Evolutionary conservation across 768 basidiomycete species (phyloP).

Genomic region (Tulasnella sp.): DNA sequence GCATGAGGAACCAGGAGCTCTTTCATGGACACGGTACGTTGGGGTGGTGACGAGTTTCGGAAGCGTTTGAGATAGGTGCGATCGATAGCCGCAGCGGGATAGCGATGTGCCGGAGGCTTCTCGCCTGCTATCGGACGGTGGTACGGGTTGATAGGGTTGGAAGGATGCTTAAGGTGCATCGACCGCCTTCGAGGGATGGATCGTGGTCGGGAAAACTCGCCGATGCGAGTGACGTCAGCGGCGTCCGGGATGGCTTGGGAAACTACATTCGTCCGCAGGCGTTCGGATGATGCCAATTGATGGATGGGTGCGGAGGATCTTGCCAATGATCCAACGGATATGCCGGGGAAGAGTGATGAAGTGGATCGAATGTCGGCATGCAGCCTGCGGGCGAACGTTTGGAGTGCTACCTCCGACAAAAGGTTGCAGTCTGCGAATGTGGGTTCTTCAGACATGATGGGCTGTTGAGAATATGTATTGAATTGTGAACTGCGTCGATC

Average conservation of each 20-base stretch:
- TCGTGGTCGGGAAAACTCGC: background rate
- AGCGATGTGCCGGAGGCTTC: background rate
- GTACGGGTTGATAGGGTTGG: conserved; percentile 4
- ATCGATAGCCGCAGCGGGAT: background rate
- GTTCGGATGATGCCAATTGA: background rate
- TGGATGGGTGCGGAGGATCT: background rate
- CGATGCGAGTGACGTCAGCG: background rate
- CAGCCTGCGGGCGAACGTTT: background rate
- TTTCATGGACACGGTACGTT: background rate
- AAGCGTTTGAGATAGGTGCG: background rate
- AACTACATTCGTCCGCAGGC: background rate
- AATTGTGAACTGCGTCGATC: background rate
- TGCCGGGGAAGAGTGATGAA: background rate
- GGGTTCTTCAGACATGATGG: background rate
- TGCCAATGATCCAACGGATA: background rate
- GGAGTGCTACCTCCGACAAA: background rate
- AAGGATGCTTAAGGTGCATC: background rate
- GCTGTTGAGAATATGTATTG: background rate
- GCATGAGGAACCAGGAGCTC: conserved; percentile 8
- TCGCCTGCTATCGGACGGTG: background rate
- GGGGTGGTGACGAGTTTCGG: background rate
- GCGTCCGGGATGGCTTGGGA: background rate
- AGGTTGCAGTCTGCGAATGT: background rate
- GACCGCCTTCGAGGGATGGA: background rate
- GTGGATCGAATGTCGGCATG: background rate